Percentiles rank a stretch among this genome's conserved stretches.
phyloP scores from a whole-genome alignment of 345 rosid species.

The Salix udensis region DNA sequence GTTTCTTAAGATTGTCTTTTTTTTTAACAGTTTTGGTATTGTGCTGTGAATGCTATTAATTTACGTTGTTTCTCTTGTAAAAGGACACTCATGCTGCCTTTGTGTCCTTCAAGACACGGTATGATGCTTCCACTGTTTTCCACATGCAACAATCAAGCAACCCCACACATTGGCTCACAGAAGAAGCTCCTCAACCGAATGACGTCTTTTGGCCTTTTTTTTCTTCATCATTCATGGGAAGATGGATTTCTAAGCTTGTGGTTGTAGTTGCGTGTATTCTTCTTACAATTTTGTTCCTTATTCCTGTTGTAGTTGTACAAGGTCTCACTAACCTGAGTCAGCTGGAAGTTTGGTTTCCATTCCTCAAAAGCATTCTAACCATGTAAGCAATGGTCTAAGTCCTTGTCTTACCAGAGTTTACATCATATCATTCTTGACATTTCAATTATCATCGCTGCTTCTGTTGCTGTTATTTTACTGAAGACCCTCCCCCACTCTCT shows the following conservation, averaged over 20 bases:
- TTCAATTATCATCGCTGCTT: not conserved
- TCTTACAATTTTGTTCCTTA: constrained; percentile 74
- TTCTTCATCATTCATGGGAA: constrained; percentile 73
- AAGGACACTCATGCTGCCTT: constrained; percentile 94
- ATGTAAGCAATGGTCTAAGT: constrained; percentile 44
- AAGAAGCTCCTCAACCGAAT: constrained; percentile 81
- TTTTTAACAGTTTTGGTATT: not conserved
- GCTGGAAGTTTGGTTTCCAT: constrained; percentile 74
- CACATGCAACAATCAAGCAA: constrained; percentile 74
- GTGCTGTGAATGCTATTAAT: constrained; percentile 9
- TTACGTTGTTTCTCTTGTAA: constrained; percentile 20
- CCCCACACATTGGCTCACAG: constrained; percentile 83
- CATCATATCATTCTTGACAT: not conserved
- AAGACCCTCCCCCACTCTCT: not conserved
- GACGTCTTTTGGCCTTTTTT: constrained; percentile 98
- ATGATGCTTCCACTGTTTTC: constrained; percentile 72
- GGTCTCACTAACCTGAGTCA: constrained; percentile 85
- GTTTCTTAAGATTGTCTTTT: not conserved
- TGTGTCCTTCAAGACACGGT: constrained; percentile 88
- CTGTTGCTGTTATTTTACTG: not conserved
- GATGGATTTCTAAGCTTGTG: constrained; percentile 75
- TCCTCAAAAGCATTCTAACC: constrained; percentile 64
- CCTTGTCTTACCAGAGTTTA: not conserved
- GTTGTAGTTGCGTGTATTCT: constrained; percentile 64
- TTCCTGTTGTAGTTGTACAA: constrained; percentile 89